Base-by-base conservation (phyloP, 2,329 filamentous ascomycete genomes). In the Cladosporium sp. region DNA sequence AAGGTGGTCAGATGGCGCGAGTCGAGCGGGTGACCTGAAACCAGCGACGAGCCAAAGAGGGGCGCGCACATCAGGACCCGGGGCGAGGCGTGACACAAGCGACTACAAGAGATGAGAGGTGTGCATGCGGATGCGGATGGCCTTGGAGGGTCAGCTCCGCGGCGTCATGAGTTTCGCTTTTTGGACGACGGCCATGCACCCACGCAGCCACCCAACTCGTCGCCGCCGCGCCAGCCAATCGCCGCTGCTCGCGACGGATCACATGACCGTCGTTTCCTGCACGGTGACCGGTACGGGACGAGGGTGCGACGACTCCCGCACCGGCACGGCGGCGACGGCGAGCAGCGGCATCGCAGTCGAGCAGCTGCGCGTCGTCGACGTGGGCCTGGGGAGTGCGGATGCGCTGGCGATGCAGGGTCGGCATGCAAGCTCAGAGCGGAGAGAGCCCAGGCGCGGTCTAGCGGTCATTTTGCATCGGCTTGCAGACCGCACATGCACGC, bases 1-100 rank as follows among this genome's bases (percentile, higher is more conserved):
- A 37, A 49, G 31, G n/a, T 46, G 49, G 42, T 50, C 48, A 52
- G 52, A 54, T 52, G 54, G 46, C 49, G 49, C 50, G 45, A 28
- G 43, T 31, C 40, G 42, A 11, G 32, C 31, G 35, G 41, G 48
- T 40, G 38, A 35, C 40, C 41, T 50, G 48, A 43, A 37, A 50
- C 48, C 22, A 28, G 22, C 22, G 22, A 28, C 22, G 22, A 28
- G 22, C 22, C 22, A 28, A 28, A 28, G 22, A 28, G 22, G 22
- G 22, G 22, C 22, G 22, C 22, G 22, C 22, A 28, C 22, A 28
- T 28, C 22, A 28, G 22, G 35, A 38, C 13, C 48, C 40, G 48
- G 19, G 18, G 37, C 43, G 40, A 42, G 37, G 18, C 16, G 48
- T 50, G 32, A 33, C 18, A 50, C 48, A 37, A 31, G 43, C 31